These are phyloP conservation scores for Rhododendron molle DNA, from an alignment of 148 eudicot genomes.

Conservation along the genomic window DNA sequence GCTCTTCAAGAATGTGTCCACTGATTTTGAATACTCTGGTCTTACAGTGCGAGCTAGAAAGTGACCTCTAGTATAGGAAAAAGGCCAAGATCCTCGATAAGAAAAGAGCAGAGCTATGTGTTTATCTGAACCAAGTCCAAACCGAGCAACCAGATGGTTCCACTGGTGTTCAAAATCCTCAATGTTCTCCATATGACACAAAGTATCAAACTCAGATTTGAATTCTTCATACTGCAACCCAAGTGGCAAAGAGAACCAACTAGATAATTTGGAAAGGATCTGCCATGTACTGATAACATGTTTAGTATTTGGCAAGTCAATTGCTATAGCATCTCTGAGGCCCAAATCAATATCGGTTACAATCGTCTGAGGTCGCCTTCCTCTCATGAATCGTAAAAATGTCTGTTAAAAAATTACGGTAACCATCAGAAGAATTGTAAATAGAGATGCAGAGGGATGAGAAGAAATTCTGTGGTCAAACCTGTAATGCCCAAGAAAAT, in stretches of 20 bases:
- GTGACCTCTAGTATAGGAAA: conserved; percentile 39
- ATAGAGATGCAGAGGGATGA: conserved; percentile 16
- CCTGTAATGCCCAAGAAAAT: conserved; percentile 71
- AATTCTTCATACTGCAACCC: conserved; percentile 50
- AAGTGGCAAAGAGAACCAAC: conserved; percentile 67
- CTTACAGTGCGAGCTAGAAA: conserved; percentile 51
- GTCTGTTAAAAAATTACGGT: conserved; percentile 29
- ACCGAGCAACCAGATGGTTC: conserved; percentile 50
- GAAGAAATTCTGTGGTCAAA: conserved; percentile 17
- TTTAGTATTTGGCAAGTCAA: conserved; percentile 50
- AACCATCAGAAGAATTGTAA: conserved; percentile 2
- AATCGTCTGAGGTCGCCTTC: conserved; percentile 52
- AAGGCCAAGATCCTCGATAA: conserved; percentile 48
- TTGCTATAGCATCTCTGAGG: conserved; percentile 53
- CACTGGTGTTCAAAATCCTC: conserved; percentile 66
- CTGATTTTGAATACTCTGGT: conserved; percentile 34
- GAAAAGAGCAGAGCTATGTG: conserved; percentile 52
- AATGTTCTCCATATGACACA: conserved; percentile 42
- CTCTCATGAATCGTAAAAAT: conserved; percentile 56
- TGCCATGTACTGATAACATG: conserved; percentile 49
- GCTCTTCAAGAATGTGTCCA: conserved; percentile 42
- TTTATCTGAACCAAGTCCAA: conserved; percentile 51
- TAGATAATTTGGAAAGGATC: conserved; percentile 46
- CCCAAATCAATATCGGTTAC: conserved; percentile 56
- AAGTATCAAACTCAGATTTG: conserved; percentile 49